Evolutionary conservation across 2,329 filamentous ascomycete genomes (phyloP), one percentile per base, ranked within the genome.

Genomic region (Remersonia thermophila): DNA sequence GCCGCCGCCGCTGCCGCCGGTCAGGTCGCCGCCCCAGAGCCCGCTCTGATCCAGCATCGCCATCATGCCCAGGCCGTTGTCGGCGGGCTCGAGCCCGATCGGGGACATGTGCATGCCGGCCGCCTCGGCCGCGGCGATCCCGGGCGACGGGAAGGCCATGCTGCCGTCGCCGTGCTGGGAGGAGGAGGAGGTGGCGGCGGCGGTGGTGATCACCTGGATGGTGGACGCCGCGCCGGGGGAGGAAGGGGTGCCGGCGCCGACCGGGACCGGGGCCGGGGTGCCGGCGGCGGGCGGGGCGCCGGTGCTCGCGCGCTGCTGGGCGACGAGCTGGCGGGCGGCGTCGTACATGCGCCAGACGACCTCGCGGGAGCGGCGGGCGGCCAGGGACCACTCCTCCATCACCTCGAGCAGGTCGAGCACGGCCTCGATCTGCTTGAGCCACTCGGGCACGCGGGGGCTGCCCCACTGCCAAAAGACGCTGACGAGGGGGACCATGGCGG

Each of bases 401-500:
- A 67, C 67, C 27, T 77, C 73, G 10, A 80, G 68, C 29, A 77
- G 66, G 39, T 72, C 66, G 6, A 77, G 64, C 25, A 73, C 65
- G 2, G 66, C 66, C 46, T 75, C 71, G 34, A 77, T 68, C 52
- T 73, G 70, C 45, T 63, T 62, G 45, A 68, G 66, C 66, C 71
- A 76, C 43, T 67, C 62, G 10, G 59, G 51, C 14, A 68, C 62
- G 25, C 59, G 59, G 8, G 65, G 61, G 49, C 58, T 65, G 39
- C 63, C 60, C 57, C 61, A 65, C 52, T 84, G 77, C 64, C 73
- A 80, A 54, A 85, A 84, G 10, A 87, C 64, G 15, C 73, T 80
- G 9, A 89, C 71, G 1, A 89, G 67, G 0, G 82, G 82, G 7
- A 87, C 76, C 77, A 87, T 83, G 44, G 74, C 75, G 0, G 82